phyloP scores from a whole-genome alignment of 2,329 filamentous ascomycete species.

The Pestalotiopsis sp. region DNA sequence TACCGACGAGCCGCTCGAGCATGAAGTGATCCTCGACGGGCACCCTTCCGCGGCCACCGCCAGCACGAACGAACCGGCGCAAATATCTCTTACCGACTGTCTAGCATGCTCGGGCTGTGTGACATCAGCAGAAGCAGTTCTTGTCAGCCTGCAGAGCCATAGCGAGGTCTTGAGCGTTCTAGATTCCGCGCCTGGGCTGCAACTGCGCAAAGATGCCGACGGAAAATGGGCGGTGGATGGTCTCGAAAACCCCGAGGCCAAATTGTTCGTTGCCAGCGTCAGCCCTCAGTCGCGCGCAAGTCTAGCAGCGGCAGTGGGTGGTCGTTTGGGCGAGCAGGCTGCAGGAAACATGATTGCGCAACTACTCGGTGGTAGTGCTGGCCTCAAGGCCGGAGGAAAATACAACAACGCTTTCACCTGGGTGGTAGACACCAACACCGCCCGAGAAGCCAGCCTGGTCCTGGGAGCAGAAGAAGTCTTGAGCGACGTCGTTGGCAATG shows the following conservation, averaged over 20 bases:
- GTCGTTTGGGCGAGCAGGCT: slow-evolving; percentile 69
- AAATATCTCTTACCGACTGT: slow-evolving; percentile 96
- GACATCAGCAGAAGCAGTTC: slow-evolving; percentile 94
- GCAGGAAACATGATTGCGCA: slow-evolving; percentile 84
- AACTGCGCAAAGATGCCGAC: slow-evolving; percentile 32
- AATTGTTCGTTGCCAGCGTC: slow-evolving; percentile 87
- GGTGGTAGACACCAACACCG: slow-evolving; percentile 86
- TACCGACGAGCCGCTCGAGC: slow-evolving; percentile 46
- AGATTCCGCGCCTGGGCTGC: slow-evolving; percentile 63
- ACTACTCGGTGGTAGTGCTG: slow-evolving; percentile 71
- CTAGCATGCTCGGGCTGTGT: slow-evolving; percentile 97
- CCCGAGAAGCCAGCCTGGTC: slow-evolving; percentile 82
- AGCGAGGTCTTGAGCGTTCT: slow-evolving; percentile 84
- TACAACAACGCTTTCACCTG: slow-evolving; percentile 81
- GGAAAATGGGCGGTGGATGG: slow-evolving; percentile 48
- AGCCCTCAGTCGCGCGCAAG: slow-evolving; percentile 90
- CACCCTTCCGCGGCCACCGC: slow-evolving; percentile 59
- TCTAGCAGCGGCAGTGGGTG: slow-evolving; percentile 80
- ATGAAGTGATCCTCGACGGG: slow-evolving; percentile 95
- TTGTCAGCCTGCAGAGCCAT: slow-evolving; percentile 93
- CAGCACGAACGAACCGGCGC: slow-evolving; percentile 68
- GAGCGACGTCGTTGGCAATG: slow-evolving; percentile 31
- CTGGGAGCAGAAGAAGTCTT: slow-evolving; percentile 75
- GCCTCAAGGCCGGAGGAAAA: slow-evolving; percentile 70
- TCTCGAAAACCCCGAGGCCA: slow-evolving; percentile 62